Evolutionary conservation across 1,139 yeast genomes (phyloP), one percentile per base, ranked within the genome.

Genomic region (Hansenula lynferdii): DNA sequence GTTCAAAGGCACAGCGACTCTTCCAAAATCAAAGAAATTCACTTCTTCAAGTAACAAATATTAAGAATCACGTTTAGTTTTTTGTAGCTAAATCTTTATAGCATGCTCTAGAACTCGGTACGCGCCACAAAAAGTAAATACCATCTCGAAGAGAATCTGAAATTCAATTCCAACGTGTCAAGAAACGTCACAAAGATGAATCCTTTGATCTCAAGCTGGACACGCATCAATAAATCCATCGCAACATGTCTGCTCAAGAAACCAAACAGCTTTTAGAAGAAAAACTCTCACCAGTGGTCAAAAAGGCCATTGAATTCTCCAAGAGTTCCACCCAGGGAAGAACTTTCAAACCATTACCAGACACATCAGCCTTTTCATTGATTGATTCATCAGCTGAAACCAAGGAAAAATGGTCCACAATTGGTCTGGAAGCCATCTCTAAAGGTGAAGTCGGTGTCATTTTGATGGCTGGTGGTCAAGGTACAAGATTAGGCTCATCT

Each of bases 391-490:
- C 61, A 9, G 57, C 57, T 2, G 37, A 46, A 0, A 60, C 58
- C 4, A 54, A 61, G 18, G 48, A 63, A 28, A 50, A 58, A 16
- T 90, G 95, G 89, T 54, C 58, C 24, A 50, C 62, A 1, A 43
- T 64, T 15, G 99, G 99, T 12, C 62, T 83, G 32, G 66, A 76
- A 27, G 84, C 94, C 28, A 82, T 92, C 44, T 64, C 76, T 23
- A 58, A 67, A 21, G 83, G 83, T 49, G 77, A 84, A 54, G 97
- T 90, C 17, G 98, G 89, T 20, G 92, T 92, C 8, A 71, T 92
- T 34, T 71, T 92, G 41, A 81, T 92, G 84, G 97, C 98, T 10
- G 99, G 98, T 41, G 99, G 99, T 39, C 98, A 92, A 62, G 99
- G 98, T 23, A 84, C 97, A 5, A 73, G 99, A 47, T 70, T 92